These are phyloP conservation scores for Leccinum broughii DNA, from an alignment of 768 basidiomycete genomes.

Conservation along the genomic window DNA sequence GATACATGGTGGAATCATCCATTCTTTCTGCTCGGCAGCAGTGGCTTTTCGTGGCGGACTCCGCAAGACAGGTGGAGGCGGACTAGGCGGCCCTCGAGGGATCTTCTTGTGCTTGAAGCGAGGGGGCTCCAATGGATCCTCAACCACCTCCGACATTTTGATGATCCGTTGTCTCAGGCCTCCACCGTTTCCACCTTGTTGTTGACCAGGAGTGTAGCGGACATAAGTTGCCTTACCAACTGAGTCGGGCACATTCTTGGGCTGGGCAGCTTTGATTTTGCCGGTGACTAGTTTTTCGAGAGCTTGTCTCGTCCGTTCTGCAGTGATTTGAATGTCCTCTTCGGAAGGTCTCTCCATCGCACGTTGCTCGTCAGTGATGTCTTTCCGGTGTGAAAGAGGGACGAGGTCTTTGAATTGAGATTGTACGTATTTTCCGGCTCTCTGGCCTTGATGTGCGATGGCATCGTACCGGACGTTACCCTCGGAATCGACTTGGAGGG, in stretches of 20 bases:
- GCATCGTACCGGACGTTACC: conserved; percentile 97
- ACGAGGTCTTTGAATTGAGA: conserved; percentile 98
- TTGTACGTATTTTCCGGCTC: conserved; percentile 82
- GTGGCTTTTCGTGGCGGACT: conserved; percentile 97
- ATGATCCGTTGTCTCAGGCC: conserved; percentile 90
- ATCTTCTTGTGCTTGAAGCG: conserved; percentile 99
- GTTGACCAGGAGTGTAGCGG: conserved; percentile 95
- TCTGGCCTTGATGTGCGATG: conserved; percentile 94
- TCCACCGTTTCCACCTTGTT: conserved; percentile 59
- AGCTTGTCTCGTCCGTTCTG: conserved; percentile 87
- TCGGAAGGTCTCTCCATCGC: conserved; percentile 92
- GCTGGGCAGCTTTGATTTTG: conserved; percentile 98
- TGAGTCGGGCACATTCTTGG: conserved; percentile 87
- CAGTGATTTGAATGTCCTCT: conserved; percentile 86
- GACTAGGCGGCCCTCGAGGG: conserved; percentile 92
- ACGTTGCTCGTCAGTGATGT: conserved; percentile 72
- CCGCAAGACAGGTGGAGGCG: conserved; percentile 92
- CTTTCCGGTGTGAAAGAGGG: conserved; percentile 85
- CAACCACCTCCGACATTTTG: conserved; percentile 98
- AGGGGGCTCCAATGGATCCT: conserved; percentile 96
- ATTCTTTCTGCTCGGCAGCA: conserved; percentile 97
- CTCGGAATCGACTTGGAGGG: conserved; percentile 94
- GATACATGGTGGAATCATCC: conserved; percentile 99
- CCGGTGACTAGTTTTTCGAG: conserved; percentile 92
- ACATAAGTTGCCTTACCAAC: conserved; percentile 88